Percentiles rank a stretch among this genome's conserved stretches.
Conservation (phyloP, 2,329 filamentous ascomycete species). For the Diplocarpon rosae region DNA sequence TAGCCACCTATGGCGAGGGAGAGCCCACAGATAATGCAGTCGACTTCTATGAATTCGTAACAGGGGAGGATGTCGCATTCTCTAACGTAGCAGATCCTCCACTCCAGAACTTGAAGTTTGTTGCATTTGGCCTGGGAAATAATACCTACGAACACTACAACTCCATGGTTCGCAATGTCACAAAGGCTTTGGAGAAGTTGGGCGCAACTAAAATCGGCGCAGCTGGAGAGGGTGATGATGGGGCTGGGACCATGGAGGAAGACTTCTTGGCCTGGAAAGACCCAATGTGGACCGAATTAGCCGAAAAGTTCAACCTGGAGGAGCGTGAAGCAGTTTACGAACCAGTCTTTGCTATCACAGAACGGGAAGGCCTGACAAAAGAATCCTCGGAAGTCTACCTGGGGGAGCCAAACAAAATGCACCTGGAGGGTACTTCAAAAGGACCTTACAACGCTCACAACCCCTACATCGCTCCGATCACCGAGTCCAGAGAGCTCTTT, state of each 20-base stretch:
- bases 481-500: constrained; percentile 85
- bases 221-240: constrained; percentile 92
- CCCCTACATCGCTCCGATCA: constrained; percentile 90
- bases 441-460: constrained; percentile 95
- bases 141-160: constrained; percentile 99
- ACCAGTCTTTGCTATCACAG: constrained; percentile 73
- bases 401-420: constrained; percentile 92
- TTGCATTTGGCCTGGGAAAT: constrained; percentile 93
- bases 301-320: constrained; percentile 75
- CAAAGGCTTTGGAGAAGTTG: constrained; percentile 68
- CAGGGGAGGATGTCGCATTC: constrained; percentile 69
- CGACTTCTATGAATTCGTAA: constrained; percentile 96
- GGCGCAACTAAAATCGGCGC: constrained; percentile 76
- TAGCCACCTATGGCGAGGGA: constrained; percentile 95
- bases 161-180: constrained; percentile 88
- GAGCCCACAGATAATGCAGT: constrained; percentile 98
- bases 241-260: constrained; percentile 98
- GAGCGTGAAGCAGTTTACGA: constrained; percentile 96
- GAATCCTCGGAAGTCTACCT: constrained; percentile 80
- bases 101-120: constrained; percentile 77
- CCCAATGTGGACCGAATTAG: constrained; percentile 87
- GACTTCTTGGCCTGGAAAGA: constrained; percentile 99
- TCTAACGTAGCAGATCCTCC: constrained; percentile 63
- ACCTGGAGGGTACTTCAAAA: constrained; percentile 73
- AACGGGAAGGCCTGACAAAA: constrained; percentile 60